Conservation (phyloP, 257 asterid genomes). For the Scutellaria galericulata region DNA sequence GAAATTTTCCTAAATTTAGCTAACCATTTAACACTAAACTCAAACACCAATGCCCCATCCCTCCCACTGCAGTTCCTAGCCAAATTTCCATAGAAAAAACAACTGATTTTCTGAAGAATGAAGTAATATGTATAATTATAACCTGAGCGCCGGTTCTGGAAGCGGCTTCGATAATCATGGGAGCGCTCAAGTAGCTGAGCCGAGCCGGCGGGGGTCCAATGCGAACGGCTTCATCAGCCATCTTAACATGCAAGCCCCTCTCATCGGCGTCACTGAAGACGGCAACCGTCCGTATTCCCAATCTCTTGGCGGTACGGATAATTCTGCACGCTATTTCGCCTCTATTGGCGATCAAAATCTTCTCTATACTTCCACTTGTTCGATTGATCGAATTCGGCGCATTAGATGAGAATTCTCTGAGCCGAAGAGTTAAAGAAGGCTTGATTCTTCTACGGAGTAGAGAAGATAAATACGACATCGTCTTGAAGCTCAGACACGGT, state of each 20-base stretch:
- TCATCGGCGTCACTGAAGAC: constrained; percentile 91
- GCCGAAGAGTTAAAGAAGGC: constrained; percentile 24
- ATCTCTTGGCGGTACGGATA: constrained; percentile 72
- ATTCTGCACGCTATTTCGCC: constrained; percentile 98
- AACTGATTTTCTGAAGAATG: constrained; percentile 3
- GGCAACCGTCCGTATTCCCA: constrained; percentile 90
- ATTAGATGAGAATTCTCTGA: constrained; percentile 51
- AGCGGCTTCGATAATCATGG: constrained; percentile 81
- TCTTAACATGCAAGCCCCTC: constrained; percentile 78
- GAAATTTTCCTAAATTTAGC: background rate
- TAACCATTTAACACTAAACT: background rate
- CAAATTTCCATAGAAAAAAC: constrained; percentile 16
- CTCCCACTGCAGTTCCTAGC: background rate
- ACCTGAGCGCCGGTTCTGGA: constrained; percentile 86
- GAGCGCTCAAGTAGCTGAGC: constrained; percentile 80
- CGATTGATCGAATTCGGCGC: constrained; percentile 38
- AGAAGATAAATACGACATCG: constrained; percentile 59
- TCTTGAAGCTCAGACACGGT: background rate
- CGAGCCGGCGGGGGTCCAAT: constrained; percentile 97
- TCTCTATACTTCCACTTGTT: constrained; percentile 56
- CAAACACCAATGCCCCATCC: constrained; percentile 12
- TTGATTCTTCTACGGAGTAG: constrained; percentile 55
- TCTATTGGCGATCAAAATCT: constrained; percentile 84
- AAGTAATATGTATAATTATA: constrained; percentile 35
- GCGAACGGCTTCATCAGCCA: constrained; percentile 91